Conservation (phyloP, 345 rosid genomes). For the Noccaea caerulescens region DNA sequence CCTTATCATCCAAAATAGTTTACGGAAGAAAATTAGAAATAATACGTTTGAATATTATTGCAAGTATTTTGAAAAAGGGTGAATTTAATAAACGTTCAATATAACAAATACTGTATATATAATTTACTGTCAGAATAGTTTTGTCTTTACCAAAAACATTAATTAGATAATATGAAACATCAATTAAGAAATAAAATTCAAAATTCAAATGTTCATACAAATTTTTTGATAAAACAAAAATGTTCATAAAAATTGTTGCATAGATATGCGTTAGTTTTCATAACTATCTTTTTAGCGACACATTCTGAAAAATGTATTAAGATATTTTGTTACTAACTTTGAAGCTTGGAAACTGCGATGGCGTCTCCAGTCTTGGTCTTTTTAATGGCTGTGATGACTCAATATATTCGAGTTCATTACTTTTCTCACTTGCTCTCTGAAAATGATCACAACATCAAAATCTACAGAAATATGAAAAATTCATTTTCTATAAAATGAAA, state of each 20-base stretch:
- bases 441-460: constrained; percentile 41
- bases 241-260: not conserved
- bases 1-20: constrained; percentile 47
- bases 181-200: not conserved
- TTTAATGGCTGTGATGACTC: constrained; percentile 50
- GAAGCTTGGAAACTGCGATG: constrained; percentile 75
- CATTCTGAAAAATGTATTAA: not conserved
- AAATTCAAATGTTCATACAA: too few species aligned
- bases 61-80: not conserved
- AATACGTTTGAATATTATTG: not conserved
- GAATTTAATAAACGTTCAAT: not conserved
- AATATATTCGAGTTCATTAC: constrained; percentile 34
- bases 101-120: too few species aligned
- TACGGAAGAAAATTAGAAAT: not conserved
- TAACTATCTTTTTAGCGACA: not conserved
- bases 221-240: too few species aligned
- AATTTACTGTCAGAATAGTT: not conserved
- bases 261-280: not conserved
- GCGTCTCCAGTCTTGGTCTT: constrained; percentile 70
- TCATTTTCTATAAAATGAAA: not conserved
- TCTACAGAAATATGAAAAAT: not conserved
- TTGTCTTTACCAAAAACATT: not conserved
- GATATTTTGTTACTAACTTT: constrained; percentile 54
- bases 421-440: constrained; percentile 50
- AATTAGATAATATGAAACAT: not conserved